These are phyloP conservation scores for Phytopythium boreale DNA, from an alignment of 352 stramenopile species.

Conservation along the genomic window DNA sequence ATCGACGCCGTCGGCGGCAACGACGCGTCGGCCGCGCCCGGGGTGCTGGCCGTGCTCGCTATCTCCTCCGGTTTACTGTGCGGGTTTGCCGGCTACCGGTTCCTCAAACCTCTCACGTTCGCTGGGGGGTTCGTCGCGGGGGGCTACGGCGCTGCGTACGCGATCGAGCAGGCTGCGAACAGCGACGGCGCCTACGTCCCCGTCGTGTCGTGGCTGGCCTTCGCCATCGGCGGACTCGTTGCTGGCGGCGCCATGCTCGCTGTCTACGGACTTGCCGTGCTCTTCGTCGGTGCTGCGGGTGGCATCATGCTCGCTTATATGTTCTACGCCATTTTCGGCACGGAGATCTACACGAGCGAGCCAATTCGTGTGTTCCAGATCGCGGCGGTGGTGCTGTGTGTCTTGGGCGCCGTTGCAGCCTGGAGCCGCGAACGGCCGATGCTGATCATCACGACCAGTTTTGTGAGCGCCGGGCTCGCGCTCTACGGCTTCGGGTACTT, in stretches of 20 bases:
- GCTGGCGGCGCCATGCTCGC: slow-evolving; percentile 38
- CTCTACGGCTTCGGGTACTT: slow-evolving; percentile 67
- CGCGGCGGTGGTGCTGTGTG: slow-evolving; percentile 33
- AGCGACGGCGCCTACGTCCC: slow-evolving; percentile 31
- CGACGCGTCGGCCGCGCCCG: slow-evolving; percentile 22
- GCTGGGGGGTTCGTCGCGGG: slow-evolving; percentile 50
- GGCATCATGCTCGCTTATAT: slow-evolving; percentile 52
- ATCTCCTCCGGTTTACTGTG: slow-evolving; percentile 39
- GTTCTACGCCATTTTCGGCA: slow-evolving; percentile 50
- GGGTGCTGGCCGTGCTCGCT: slow-evolving; percentile 31
- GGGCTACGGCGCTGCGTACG: slow-evolving; percentile 34
- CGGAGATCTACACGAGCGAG: slow-evolving; percentile 46
- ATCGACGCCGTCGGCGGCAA: slow-evolving; percentile 9
- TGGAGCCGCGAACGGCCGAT: slow-evolving; percentile 51
- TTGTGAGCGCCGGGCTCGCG: slow-evolving; percentile 39
- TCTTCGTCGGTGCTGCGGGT: slow-evolving; percentile 42
- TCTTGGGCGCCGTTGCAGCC: slow-evolving; percentile 35
- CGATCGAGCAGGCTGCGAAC: slow-evolving; percentile 38
- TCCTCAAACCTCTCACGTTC: slow-evolving; percentile 55
- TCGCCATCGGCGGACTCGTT: slow-evolving; percentile 47
- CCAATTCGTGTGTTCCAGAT: slow-evolving; percentile 42
- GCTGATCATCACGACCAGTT: slow-evolving; percentile 45
- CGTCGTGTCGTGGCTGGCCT: slow-evolving; percentile 55
- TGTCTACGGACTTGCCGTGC: slow-evolving; percentile 52
- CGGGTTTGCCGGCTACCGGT: slow-evolving; percentile 53